phyloP scores from a whole-genome alignment of 306 rosid genomes.

The Trifolium fragiferum region DNA sequence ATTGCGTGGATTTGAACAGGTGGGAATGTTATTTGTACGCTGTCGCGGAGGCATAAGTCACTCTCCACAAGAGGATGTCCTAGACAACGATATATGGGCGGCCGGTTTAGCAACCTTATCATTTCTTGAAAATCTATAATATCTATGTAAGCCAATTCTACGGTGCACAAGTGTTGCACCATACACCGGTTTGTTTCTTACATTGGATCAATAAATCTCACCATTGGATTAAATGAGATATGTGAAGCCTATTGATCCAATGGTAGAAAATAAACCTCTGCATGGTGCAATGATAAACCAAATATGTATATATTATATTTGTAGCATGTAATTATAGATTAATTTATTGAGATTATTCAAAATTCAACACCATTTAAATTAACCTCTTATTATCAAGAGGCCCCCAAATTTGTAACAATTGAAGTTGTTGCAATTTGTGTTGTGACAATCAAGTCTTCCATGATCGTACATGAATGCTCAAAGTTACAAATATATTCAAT shows the following conservation, averaged over 20 bases:
- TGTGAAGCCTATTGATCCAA: too few relatives aligned
- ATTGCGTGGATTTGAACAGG: constrained; percentile 53
- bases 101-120: constrained; percentile 75
- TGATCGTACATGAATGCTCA: neutral
- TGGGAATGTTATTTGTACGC: constrained; percentile 90
- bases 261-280: neutral
- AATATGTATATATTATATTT: constrained; percentile 22
- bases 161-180: neutral
- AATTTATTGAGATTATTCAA: constrained; percentile 45
- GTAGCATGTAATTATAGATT: constrained; percentile 44
- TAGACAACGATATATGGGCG: constrained; percentile 85
- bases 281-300: constrained; percentile 11
- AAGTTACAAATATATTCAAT: constrained; percentile 13
- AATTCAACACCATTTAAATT: constrained; percentile 24
- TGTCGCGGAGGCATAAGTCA: constrained; percentile 95
- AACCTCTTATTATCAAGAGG: constrained; percentile 10
- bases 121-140: constrained; percentile 63
- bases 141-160: constrained; percentile 17
- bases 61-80: constrained; percentile 84
- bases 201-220: too few relatives aligned
- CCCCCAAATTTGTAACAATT: constrained; percentile 19
- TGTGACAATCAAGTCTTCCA: neutral
- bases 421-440: constrained; percentile 8
- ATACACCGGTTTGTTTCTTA: neutral
- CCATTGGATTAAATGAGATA: neutral